Conservation (phyloP, 73 alveolate genomes). For the Blepharisma stoltei region DNA sequence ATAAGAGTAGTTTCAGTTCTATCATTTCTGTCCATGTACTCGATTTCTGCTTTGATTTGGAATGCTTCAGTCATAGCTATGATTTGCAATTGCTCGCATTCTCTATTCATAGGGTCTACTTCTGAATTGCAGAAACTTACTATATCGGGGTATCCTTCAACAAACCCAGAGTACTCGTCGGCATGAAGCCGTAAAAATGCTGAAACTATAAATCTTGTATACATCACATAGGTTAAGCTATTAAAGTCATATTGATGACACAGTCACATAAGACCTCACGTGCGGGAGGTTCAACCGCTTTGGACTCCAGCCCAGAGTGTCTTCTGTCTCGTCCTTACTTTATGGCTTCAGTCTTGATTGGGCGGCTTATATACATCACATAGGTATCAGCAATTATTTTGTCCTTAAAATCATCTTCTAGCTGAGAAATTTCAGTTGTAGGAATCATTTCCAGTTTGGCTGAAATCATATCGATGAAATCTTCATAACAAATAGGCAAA, state of each 20-base stretch:
- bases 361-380: slow-evolving; percentile 67
- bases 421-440: neutral
- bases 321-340: too few relatives aligned
- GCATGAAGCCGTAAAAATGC: slow-evolving; percentile 67
- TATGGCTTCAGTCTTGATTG: too few relatives aligned
- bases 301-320: too few relatives aligned
- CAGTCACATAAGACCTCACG: slow-evolving; percentile 35
- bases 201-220: slow-evolving; percentile 66
- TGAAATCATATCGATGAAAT: slow-evolving; percentile 61
- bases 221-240: slow-evolving; percentile 55
- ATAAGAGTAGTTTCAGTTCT: slow-evolving; percentile 30
- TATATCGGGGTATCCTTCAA: slow-evolving; percentile 55
- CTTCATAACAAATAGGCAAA: slow-evolving; percentile 72
- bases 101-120: slow-evolving; percentile 64
- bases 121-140: slow-evolving; percentile 49
- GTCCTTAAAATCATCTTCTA: slow-evolving; percentile 18
- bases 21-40: slow-evolving; percentile 45
- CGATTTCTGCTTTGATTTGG: slow-evolving; percentile 36
- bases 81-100: slow-evolving; percentile 49
- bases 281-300: too few relatives aligned
- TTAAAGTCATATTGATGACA: slow-evolving; percentile 54
- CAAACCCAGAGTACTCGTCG: slow-evolving; percentile 60
- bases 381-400: slow-evolving; percentile 24
- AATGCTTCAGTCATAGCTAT: slow-evolving; percentile 46
- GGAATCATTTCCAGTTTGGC: slow-evolving; percentile 29